Evolutionary conservation across 306 rosid genomes (phyloP).

Genomic region (Fragaria nilgerrensis): DNA sequence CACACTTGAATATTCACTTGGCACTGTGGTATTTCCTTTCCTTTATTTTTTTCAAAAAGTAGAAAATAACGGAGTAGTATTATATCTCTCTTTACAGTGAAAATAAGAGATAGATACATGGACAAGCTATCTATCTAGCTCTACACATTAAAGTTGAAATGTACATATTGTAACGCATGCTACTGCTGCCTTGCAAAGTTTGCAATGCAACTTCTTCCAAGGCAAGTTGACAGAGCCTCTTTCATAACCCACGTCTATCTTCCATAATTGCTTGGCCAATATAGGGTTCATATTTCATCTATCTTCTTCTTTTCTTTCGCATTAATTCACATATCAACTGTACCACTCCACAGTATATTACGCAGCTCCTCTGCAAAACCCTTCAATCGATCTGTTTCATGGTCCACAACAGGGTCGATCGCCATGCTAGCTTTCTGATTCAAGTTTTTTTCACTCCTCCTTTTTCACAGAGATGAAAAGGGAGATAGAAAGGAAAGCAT

Average conservation of each 20-base stretch:
- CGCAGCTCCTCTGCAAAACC: not conserved
- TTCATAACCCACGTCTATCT: conserved; percentile 18
- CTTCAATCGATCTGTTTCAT: not conserved
- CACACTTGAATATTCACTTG: not conserved
- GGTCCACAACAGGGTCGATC: conserved; percentile 1
- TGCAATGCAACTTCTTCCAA: not conserved
- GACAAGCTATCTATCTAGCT: not conserved
- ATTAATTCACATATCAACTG: not conserved
- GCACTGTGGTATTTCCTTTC: not conserved
- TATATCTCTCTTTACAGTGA: not conserved
- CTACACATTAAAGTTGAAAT: not conserved
- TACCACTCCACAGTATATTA: not conserved
- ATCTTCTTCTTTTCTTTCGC: not conserved
- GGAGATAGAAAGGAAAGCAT: not conserved
- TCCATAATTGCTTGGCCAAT: conserved; percentile 7
- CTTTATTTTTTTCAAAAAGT: not conserved
- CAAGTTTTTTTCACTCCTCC: not conserved
- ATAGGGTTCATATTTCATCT: not conserved
- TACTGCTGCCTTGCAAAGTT: not conserved
- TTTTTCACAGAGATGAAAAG: not conserved
- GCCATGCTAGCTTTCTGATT: not conserved
- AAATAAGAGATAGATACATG: not conserved
- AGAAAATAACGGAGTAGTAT: not conserved
- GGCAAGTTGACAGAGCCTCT: conserved; percentile 12
- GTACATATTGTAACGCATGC: conserved; percentile 5